A percentile compares a stretch with the other conserved stretches of the same genome.
These are phyloP conservation scores for Zasmidium angulare DNA, from an alignment of 2,329 filamentous ascomycete species.

Conservation along the genomic window DNA sequence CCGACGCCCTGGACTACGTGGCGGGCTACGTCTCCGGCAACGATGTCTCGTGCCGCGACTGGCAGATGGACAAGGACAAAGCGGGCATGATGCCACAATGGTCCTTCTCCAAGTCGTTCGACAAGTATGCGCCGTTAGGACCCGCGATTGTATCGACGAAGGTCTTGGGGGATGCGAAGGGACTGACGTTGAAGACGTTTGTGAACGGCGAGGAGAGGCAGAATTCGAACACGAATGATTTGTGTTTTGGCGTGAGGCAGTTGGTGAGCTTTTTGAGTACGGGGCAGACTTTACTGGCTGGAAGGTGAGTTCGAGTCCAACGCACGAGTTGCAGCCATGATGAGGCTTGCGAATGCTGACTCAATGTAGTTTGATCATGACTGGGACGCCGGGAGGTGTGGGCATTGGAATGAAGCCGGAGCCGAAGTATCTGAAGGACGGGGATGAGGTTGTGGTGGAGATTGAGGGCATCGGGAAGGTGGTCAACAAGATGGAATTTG, in stretches of 20 bases:
- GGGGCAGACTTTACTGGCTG: conserved; percentile 46
- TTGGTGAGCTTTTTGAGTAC: conserved; percentile 35
- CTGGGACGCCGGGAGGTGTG: conserved; percentile 47
- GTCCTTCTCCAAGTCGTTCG: conserved; percentile 61
- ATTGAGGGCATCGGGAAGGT: conserved; percentile 36
- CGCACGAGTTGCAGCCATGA: too few species aligned
- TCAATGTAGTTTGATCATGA: conserved; percentile 52
- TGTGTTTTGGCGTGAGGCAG: conserved; percentile 47
- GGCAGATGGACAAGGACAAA: conserved; percentile 40
- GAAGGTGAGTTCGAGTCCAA: too few species aligned
- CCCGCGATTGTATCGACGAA: conserved; percentile 48
- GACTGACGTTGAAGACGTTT: conserved; percentile 46
- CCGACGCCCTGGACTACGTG: conserved; percentile 66
- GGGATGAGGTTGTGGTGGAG: conserved; percentile 36
- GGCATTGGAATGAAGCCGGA: conserved; percentile 33
- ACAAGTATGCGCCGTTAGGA: conserved; percentile 57
- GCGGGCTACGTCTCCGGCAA: conserved; percentile 75
- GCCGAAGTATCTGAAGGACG: conserved; percentile 33
- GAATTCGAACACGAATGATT: conserved; percentile 38
- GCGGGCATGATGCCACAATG: conserved; percentile 58
- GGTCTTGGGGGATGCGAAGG: conserved; percentile 45
- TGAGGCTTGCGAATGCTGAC: too few species aligned
- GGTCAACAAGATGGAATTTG: conserved; percentile 35
- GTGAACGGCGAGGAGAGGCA: conserved; percentile 54
- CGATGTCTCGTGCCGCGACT: conserved; percentile 78